These are phyloP conservation scores for Cladophialophora yegresii DNA, from an alignment of 2,329 filamentous ascomycete genomes.

Conservation along the genomic window DNA sequence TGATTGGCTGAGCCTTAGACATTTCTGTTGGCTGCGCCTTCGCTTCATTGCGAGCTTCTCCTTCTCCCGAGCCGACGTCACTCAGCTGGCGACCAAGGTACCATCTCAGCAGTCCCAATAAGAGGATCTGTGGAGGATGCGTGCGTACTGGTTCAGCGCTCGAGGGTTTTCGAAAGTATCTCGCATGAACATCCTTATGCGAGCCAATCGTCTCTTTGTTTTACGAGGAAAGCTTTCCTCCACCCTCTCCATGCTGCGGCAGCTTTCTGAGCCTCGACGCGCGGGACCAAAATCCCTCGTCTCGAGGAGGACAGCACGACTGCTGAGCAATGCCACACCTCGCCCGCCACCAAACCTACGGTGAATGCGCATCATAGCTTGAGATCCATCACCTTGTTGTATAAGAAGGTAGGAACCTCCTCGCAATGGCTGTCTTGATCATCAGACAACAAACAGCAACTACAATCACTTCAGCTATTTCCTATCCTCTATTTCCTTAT, in stretches of 20 bases:
- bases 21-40: not conserved
- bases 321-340: conserved; percentile 14
- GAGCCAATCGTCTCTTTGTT: conserved; percentile 10
- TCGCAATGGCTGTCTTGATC: not conserved
- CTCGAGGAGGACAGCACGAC: not conserved
- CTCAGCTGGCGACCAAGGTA: not conserved
- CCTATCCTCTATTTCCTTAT: conserved; percentile 16
- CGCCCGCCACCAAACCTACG: not conserved
- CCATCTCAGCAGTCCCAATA: not conserved
- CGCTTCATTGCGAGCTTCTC: not conserved
- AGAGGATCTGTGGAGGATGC: not conserved
- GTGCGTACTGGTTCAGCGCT: conserved; percentile 7
- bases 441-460: conserved; percentile 16
- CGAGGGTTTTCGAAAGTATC: not conserved
- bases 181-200: conserved; percentile 16
- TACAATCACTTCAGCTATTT: conserved; percentile 12
- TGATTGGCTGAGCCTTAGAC: not conserved
- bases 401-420: conserved; percentile 24
- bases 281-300: not conserved
- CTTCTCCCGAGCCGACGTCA: not conserved
- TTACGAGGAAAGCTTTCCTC: not conserved
- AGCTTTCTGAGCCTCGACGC: not conserved
- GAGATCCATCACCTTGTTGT: conserved; percentile 5
- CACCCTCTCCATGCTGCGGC: not conserved
- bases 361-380: not conserved